phyloP scores from a whole-genome alignment of 192 early-diverging fungal genomes.

The Coemansia aciculifera region DNA sequence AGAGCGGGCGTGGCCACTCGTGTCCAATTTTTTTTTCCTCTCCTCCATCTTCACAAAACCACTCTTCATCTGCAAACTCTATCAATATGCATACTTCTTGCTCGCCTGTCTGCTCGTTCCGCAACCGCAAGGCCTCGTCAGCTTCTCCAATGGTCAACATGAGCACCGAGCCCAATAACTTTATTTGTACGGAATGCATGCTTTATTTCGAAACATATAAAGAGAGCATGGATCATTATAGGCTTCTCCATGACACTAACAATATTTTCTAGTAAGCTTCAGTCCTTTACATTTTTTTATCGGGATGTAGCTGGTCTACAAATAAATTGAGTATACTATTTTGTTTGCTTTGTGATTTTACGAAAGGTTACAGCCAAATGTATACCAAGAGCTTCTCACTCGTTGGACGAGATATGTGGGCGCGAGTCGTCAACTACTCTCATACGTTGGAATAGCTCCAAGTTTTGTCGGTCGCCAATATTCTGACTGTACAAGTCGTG shows the following conservation, averaged over 20 bases:
- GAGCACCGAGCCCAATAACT: conserved; percentile 1
- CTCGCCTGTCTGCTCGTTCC: neutral
- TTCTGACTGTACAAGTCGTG: conserved; percentile 79
- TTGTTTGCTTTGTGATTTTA: neutral
- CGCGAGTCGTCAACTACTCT: conserved; percentile 71
- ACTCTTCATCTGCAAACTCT: neutral
- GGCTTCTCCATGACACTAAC: no score
- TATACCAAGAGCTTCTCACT: conserved; percentile 89
- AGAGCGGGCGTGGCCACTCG: neutral
- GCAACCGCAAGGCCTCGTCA: neutral
- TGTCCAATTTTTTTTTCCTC: neutral
- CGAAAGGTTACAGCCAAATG: conserved; percentile 34
- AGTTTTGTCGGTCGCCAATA: conserved; percentile 54
- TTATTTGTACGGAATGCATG: conserved; percentile 13
- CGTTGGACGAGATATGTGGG: conserved; percentile 67
- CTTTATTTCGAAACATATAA: neutral
- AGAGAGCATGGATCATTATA: no score
- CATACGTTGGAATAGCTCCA: conserved; percentile 76
- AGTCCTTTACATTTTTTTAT: neutral
- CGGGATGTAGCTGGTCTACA: neutral
- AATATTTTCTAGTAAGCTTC: no score
- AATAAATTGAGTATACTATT: neutral
- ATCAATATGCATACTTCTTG: neutral
- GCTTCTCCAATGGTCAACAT: neutral
- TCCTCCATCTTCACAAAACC: neutral